Conservation (phyloP, 2,329 filamentous ascomycete genomes). For the Emergomyces orientalis region DNA sequence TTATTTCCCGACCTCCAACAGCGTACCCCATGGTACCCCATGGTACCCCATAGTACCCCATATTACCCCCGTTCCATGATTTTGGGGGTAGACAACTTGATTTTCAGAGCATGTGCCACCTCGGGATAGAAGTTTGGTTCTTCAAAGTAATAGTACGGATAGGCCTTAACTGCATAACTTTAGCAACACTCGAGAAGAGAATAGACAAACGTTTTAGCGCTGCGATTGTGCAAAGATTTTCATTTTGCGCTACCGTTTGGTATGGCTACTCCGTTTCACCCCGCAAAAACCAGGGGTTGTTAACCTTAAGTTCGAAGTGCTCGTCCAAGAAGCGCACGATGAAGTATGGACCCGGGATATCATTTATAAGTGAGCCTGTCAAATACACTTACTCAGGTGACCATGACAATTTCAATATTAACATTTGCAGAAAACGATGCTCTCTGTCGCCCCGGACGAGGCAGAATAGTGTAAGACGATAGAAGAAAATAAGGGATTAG, state of each 20-base stretch:
- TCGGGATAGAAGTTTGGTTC: neutral
- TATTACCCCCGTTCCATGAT: neutral
- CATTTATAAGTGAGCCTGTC: no score
- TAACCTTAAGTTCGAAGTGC: neutral
- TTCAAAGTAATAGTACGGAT: neutral
- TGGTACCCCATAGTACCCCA: neutral
- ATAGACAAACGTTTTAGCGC: neutral
- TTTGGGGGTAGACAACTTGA: neutral
- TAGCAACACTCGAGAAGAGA: neutral
- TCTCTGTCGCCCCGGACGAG: neutral
- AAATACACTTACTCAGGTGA: neutral
- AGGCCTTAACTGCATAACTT: neutral
- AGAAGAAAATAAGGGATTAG: neutral
- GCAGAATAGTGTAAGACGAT: neutral
- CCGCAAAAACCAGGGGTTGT: neutral
- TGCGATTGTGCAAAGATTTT: neutral
- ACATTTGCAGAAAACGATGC: neutral
- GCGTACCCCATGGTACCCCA: neutral
- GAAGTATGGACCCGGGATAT: no score
- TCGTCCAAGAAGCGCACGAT: no score
- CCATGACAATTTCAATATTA: neutral
- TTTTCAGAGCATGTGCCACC: neutral
- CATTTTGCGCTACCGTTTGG: neutral
- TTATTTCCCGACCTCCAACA: constrained; percentile 4
- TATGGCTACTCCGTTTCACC: neutral